Conservation (phyloP, 2,329 filamentous ascomycete species). For the Arachnomyces sp. region DNA sequence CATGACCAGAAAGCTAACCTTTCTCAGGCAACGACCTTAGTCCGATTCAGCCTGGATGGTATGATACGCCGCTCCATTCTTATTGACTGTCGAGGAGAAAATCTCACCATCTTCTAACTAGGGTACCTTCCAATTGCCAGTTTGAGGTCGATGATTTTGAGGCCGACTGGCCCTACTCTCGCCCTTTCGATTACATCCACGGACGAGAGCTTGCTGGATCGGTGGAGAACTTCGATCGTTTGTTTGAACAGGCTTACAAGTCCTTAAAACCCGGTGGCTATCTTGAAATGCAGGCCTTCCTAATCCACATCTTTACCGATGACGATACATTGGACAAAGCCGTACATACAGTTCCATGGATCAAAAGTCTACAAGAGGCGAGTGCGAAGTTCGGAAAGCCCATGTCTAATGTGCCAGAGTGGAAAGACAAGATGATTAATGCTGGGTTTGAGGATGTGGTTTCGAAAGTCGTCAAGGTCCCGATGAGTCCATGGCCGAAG, state of each 20-base stretch:
- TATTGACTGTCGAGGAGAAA: background rate
- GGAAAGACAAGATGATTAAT: constrained; percentile 39
- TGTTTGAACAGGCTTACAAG: constrained; percentile 19
- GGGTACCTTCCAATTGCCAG: constrained; percentile 22
- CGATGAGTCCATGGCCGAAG: constrained; percentile 14
- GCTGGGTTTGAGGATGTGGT: constrained; percentile 49
- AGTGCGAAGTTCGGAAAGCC: constrained; percentile 25
- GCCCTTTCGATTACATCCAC: constrained; percentile 23
- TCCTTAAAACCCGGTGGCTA: constrained; percentile 44
- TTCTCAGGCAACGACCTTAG: constrained; percentile 12
- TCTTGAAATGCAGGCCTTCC: constrained; percentile 40
- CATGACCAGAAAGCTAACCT: too few relatives aligned
- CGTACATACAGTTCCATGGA: background rate
- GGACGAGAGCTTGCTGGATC: constrained; percentile 19
- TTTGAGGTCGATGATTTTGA: constrained; percentile 26
- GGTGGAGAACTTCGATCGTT: constrained; percentile 15
- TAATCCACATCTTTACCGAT: constrained; percentile 18
- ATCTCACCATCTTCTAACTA: constrained; percentile 4
- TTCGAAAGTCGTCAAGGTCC: constrained; percentile 39
- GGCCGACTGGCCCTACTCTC: constrained; percentile 17
- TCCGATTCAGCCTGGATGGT: constrained; percentile 15
- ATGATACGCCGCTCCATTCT: background rate
- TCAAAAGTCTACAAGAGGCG: constrained; percentile 5
- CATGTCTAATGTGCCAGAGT: constrained; percentile 27
- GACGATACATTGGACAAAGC: constrained; percentile 17